phyloP scores from a whole-genome alignment of 2,329 filamentous ascomycete genomes.

The Neofusicoccum sp. region DNA sequence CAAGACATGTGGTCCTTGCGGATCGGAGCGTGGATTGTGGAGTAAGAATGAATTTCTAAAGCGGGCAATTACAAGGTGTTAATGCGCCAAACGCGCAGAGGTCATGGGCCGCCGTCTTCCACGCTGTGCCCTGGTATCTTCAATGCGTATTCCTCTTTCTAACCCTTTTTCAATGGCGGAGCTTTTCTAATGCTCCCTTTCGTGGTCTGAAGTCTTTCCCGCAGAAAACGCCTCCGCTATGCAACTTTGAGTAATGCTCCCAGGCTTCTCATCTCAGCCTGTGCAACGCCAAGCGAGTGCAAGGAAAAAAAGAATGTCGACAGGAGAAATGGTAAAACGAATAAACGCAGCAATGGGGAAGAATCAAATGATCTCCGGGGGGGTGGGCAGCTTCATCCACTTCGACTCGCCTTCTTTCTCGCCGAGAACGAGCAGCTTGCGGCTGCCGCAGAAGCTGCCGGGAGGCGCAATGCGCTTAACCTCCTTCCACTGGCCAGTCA shows the following conservation, averaged over 20 bases:
- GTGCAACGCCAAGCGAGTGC: conserved; percentile 2
- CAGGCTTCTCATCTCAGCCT: background rate
- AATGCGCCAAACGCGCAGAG: background rate
- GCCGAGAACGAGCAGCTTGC: conserved; percentile 52
- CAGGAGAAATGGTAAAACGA: background rate
- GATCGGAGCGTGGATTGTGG: background rate
- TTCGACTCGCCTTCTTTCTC: conserved; percentile 33
- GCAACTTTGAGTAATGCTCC: background rate
- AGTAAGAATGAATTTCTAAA: background rate
- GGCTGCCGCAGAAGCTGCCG: conserved; percentile 57
- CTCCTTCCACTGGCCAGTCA: conserved; percentile 33
- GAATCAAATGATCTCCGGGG: conserved; percentile 19
- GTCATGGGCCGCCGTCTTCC: conserved; percentile 3
- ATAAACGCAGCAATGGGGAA: background rate
- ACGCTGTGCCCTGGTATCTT: conserved; percentile 3
- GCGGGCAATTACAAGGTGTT: conserved; percentile 1
- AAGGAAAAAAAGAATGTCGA: background rate
- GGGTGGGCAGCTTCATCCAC: conserved; percentile 33
- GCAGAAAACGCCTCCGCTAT: conserved; percentile 7
- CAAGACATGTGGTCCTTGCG: background rate
- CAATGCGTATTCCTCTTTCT: background rate
- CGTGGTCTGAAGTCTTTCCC: background rate
- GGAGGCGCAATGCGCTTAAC: conserved; percentile 55
- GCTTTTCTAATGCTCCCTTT: background rate
- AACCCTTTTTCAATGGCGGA: background rate